Base-by-base conservation (phyloP, 1,284 basidiomycete genomes). In the Puccinia polysora region DNA sequence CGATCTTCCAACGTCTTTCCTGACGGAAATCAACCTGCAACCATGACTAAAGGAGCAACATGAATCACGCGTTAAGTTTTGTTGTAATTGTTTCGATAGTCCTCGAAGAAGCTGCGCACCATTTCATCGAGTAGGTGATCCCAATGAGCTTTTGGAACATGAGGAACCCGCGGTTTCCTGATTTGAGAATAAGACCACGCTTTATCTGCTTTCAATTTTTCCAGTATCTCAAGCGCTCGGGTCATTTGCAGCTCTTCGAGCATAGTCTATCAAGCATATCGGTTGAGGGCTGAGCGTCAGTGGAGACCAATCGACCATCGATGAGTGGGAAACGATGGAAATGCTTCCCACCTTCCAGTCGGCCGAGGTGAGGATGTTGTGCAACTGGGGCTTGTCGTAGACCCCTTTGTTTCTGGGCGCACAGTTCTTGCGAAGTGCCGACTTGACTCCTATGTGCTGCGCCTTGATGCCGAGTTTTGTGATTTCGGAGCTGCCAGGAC, bases 71-170 rank as follows among this genome's bases (percentile, higher is more conserved):
- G 20, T 20, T 32, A 1, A 36, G n/a, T n/a, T n/a, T n/a, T 56
- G 8, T 56, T 15, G 6, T 23, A 25, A 1, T 6, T 15, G 34
- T 36, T 1, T 59, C 4, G 20, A n/a, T n/a, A n/a, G n/a, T n/a
- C 25, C 18, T 3, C 14, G 45, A 36, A 12, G 20, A 55, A 49
- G 2, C 23, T 25, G 82, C 85, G 76, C 74, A 90, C 91, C 91
- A 97, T 92, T 81, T 98, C 96, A 74, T 98, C 96, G 78, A 98
- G 82, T 34, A 98, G 82, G 80, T 93, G 90, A 80, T 98, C 96
- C 91, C 92, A 95, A 77, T 97, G 93, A 0, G 89, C 86, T 80
- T 97, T 97, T 4, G 84, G 83, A 40, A 90, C 80, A 1, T 87
- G 86, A 7, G 91, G 91, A 7, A 87, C 88, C 67, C 90, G 85